A percentile compares a stretch with the other conserved stretches of the same genome.
Conservation (phyloP, 768 basidiomycete species). For the Auricularia cornea region DNA sequence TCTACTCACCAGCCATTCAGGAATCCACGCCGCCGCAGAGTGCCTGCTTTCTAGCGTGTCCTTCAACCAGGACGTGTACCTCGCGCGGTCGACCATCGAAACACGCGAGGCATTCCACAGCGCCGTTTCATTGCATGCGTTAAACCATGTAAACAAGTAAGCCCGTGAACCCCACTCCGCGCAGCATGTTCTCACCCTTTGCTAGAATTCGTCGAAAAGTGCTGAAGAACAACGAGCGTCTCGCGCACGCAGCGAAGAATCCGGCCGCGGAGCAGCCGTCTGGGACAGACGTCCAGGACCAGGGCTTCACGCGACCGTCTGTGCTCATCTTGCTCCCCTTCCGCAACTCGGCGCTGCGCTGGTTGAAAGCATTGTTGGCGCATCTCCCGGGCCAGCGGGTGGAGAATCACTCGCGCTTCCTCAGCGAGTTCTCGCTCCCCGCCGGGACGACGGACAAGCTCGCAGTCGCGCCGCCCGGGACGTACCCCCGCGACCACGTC, state of each 20-base stretch:
- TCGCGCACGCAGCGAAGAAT: constrained; percentile 61
- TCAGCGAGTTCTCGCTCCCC: constrained; percentile 76
- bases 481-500: constrained; percentile 82
- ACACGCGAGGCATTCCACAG: constrained; percentile 59
- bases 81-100: constrained; percentile 58
- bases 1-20: neutral
- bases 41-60: constrained; percentile 50
- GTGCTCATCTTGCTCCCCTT: constrained; percentile 88
- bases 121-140: constrained; percentile 63
- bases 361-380: constrained; percentile 70
- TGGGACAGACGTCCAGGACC: constrained; percentile 75
- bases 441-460: constrained; percentile 75
- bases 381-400: constrained; percentile 77
- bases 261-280: constrained; percentile 45
- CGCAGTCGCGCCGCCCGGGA: constrained; percentile 58
- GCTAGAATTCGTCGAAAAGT: constrained; percentile 83
- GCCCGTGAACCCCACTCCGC: constrained; percentile 8
- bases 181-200: neutral
- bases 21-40: neutral
- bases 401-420: constrained; percentile 80
- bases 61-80: constrained; percentile 68
- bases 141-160: constrained; percentile 89
- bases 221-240: constrained; percentile 88
- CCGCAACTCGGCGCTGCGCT: constrained; percentile 77
- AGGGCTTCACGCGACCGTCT: constrained; percentile 96